Conservation (phyloP, 2,329 filamentous ascomycete genomes). For the Fusarium agapanthi region DNA sequence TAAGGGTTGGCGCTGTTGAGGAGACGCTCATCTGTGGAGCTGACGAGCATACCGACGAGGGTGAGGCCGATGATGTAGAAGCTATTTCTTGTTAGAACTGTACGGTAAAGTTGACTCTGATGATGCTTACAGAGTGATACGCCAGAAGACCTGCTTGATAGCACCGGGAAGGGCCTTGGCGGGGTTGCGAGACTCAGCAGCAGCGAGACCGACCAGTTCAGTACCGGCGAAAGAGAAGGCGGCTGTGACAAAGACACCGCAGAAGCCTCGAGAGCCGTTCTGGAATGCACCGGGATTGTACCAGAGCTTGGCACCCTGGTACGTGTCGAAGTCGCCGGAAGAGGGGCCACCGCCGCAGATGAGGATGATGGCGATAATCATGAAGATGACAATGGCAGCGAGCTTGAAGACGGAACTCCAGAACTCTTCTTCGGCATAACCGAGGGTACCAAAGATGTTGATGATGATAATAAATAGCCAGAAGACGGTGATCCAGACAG, state of each 20-base stretch:
- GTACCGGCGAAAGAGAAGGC: conserved; percentile 75
- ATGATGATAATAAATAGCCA: conserved; percentile 58
- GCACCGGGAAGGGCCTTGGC: conserved; percentile 78
- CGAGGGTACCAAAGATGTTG: conserved; percentile 64
- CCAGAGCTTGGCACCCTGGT: conserved; percentile 53
- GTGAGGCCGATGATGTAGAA: conserved; percentile 61
- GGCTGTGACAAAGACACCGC: conserved; percentile 73
- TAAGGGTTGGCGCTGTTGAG: conserved; percentile 46
- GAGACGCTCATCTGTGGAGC: conserved; percentile 54
- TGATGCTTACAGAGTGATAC: conserved; percentile 53
- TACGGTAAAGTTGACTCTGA: fast-evolving
- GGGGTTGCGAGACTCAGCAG: conserved; percentile 73
- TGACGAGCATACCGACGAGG: conserved; percentile 57
- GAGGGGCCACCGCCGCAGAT: conserved; percentile 66
- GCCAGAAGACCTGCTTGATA: conserved; percentile 76
- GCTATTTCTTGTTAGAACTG: background rate
- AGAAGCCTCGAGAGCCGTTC: conserved; percentile 75
- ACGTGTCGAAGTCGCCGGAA: conserved; percentile 51
- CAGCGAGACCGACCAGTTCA: conserved; percentile 74
- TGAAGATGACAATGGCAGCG: conserved; percentile 66
- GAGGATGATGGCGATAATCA: conserved; percentile 67
- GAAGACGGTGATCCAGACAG: conserved; percentile 64
- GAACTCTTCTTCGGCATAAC: conserved; percentile 66
- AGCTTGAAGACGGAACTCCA: conserved; percentile 65
- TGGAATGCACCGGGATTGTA: conserved; percentile 62